Evolutionary conservation across 306 rosid species (phyloP).

Genomic region (Prunus kanzakura): DNA sequence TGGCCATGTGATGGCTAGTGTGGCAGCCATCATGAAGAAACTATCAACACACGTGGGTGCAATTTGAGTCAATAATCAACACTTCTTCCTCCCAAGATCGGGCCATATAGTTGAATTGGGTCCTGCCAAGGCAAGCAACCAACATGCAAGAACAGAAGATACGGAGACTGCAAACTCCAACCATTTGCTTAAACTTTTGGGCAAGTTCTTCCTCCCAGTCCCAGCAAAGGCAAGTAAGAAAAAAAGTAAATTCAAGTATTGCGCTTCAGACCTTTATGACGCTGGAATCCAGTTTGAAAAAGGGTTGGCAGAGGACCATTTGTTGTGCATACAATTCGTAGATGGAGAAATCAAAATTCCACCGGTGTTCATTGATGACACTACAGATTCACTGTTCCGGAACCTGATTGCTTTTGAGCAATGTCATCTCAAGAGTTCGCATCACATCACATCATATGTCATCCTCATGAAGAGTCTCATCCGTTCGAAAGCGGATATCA

Average conservation of each 20-base stretch:
- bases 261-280: no score
- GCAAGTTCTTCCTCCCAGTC: no score
- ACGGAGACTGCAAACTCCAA: no score
- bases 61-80: no score
- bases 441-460: neutral
- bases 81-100: neutral
- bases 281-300: neutral
- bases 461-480: conserved; percentile 1
- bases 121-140: no score
- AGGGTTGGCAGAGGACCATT: neutral
- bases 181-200: no score
- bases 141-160: no score
- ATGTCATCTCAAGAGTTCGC: neutral
- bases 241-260: no score
- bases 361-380: neutral
- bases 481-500: conserved; percentile 22
- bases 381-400: neutral
- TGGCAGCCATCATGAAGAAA: no score
- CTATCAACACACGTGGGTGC: no score
- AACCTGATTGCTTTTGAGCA: neutral
- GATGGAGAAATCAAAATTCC: neutral
- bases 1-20: no score
- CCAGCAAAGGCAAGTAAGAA: neutral
- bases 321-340: neutral
- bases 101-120: no score